Evolutionary conservation across 768 basidiomycete species (phyloP), one percentile per base, ranked within the genome.

Genomic region (Xanthoconium purpureum): DNA sequence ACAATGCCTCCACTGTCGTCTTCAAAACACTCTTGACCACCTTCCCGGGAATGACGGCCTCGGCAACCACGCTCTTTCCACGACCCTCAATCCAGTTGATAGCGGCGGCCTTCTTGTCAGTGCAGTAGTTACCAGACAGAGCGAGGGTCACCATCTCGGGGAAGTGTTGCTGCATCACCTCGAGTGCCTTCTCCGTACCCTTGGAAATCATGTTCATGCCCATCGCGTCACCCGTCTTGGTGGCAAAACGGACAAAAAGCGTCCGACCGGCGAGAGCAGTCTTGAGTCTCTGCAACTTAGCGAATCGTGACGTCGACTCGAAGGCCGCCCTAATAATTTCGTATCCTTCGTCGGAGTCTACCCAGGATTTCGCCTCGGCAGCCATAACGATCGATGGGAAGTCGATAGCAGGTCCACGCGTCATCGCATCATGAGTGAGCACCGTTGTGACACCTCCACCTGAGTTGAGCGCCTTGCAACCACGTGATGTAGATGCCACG

Each of bases 131-230:
- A 44, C 96, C 97, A 6, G 89, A 92, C 15, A 99, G 81, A 10
- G 96, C 91, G 35, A 97, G 81, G 40, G 94, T 85, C 53, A 84
- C 73, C 95, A 98, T 98, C 57, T 88, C 86, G 5, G 96, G 96
- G 78, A 93, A 99, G 65, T 85, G 73, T 48, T 78, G 77, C 63
- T 81, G 79, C 81, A 93, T 80, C 20, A 79, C 81, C 66, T 89
- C 93, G 13, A 99, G 81, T 20, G 94, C 94, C 74, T 90, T 91
- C 77, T 98, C 97, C 11, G 94, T 94, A 3, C 95, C 97, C 75
- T 99, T 99, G 10, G 89, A 91, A 68, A 98, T 97, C 97, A 98
- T 99, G 79, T 99, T 99, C 97, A 99, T 99, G 17, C 97, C 97
- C 96, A 98, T 99, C 40, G 97, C 96, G 66, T 98, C 96, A 32